Evolutionary conservation across 129 eudicot species (phyloP).

Genomic region (Chrysanthemum makinoi): DNA sequence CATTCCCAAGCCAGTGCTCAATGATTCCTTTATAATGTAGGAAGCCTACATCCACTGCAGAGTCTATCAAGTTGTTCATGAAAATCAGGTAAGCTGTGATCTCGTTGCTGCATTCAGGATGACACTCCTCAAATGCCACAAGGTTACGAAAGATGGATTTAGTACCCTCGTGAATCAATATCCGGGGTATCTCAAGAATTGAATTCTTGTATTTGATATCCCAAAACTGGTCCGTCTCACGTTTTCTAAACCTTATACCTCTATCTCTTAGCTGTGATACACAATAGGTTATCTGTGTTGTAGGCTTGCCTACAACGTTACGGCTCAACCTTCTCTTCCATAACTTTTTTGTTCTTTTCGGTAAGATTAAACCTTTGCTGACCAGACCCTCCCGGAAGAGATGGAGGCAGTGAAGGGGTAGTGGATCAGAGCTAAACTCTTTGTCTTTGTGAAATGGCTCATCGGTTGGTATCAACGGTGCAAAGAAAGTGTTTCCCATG

Average conservation of each 20-base stretch:
- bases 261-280: constrained; percentile 50
- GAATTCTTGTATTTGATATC: constrained; percentile 59
- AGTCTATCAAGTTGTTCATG: constrained; percentile 62
- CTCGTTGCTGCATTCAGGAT: constrained; percentile 58
- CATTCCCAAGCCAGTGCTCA: constrained; percentile 79
- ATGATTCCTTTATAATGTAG: constrained; percentile 68
- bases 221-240: constrained; percentile 59
- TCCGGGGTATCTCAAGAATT: constrained; percentile 51
- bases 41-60: constrained; percentile 56
- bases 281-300: constrained; percentile 58
- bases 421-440: constrained; percentile 43
- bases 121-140: constrained; percentile 62
- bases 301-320: constrained; percentile 47
- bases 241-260: constrained; percentile 47
- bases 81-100: constrained; percentile 64
- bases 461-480: constrained; percentile 57
- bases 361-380: constrained; percentile 31
- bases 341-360: constrained; percentile 22
- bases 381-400: constrained; percentile 51
- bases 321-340: constrained; percentile 48
- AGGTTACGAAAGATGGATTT: constrained; percentile 62
- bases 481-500: constrained; percentile 49
- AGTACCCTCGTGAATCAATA: constrained; percentile 60
- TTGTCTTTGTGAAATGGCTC: constrained; percentile 46
- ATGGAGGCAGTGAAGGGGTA: constrained; percentile 53